phyloP scores from a whole-genome alignment of 2,329 filamentous ascomycete species.

The Neonectria sp. region DNA sequence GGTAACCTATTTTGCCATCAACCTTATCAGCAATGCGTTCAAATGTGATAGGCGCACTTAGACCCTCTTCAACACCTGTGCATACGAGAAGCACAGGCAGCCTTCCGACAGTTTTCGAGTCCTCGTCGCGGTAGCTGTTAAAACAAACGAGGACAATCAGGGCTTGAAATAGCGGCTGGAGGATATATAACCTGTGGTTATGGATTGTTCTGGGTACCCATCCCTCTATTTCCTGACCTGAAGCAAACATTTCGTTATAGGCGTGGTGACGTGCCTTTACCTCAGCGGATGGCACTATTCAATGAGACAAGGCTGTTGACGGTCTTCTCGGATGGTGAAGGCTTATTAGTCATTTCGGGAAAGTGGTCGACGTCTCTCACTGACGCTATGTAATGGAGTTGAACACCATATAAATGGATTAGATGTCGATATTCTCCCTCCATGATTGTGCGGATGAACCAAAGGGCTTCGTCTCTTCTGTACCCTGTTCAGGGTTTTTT shows the following conservation, averaged over 20 bases:
- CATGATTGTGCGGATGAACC: too few species aligned
- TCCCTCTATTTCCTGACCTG: neutral
- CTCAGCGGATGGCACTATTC: conserved; percentile 5
- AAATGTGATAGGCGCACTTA: conserved; percentile 32
- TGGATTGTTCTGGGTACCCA: neutral
- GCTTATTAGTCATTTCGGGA: too few species aligned
- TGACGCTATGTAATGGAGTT: too few species aligned
- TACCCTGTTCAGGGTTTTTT: too few species aligned
- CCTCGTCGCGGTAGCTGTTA: neutral
- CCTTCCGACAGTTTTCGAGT: neutral
- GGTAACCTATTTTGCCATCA: too few species aligned
- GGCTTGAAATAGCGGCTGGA: neutral
- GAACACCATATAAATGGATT: too few species aligned
- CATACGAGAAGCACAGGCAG: neutral
- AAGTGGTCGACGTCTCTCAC: too few species aligned
- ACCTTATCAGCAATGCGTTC: neutral
- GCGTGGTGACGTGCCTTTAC: neutral
- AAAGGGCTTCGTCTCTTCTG: too few species aligned
- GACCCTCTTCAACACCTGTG: conserved; percentile 22
- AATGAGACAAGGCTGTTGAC: neutral
- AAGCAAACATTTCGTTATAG: neutral
- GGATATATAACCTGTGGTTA: neutral
- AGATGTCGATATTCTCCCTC: too few species aligned
- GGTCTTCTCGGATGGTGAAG: too few species aligned
- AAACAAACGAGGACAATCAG: neutral